phyloP scores from a whole-genome alignment of 1,284 basidiomycete species.

The Trichosporon sp. region DNA sequence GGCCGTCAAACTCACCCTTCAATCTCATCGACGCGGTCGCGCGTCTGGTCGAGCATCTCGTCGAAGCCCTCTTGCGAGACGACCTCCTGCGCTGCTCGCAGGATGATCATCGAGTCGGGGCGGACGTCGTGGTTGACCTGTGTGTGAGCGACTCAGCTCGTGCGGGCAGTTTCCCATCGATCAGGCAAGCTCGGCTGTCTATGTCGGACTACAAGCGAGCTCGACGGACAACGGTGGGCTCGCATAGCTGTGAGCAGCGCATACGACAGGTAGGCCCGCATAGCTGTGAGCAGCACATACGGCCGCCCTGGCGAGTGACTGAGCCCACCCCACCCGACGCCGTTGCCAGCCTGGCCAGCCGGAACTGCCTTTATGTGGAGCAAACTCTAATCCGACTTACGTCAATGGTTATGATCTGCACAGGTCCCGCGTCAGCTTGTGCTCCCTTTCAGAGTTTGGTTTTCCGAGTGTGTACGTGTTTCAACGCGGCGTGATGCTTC shows the following conservation, averaged over 20 bases:
- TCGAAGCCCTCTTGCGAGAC: constrained; percentile 67
- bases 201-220: no score
- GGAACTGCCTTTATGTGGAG: no score
- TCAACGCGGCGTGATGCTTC: constrained; percentile 17
- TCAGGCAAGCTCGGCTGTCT: no score
- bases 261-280: no score
- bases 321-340: no score
- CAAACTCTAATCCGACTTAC: constrained; percentile 44
- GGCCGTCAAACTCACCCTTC: constrained; percentile 44
- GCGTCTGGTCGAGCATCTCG: constrained; percentile 62
- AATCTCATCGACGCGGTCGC: constrained; percentile 61
- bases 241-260: no score
- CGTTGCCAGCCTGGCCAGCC: no score
- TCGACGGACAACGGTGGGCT: no score
- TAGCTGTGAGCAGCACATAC: no score
- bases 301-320: no score
- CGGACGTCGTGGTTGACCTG: constrained; percentile 66
- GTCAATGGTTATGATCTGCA: constrained; percentile 70
- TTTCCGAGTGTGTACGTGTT: constrained; percentile 25
- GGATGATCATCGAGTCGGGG: constrained; percentile 68
- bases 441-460: background rate
- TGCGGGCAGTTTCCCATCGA: no score
- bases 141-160: background rate
- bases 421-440: background rate
- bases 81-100: constrained; percentile 64